Base-by-base conservation (phyloP, 2,329 filamentous ascomycete species). In the Ophiocordyceps camponoti-rufipedis region DNA sequence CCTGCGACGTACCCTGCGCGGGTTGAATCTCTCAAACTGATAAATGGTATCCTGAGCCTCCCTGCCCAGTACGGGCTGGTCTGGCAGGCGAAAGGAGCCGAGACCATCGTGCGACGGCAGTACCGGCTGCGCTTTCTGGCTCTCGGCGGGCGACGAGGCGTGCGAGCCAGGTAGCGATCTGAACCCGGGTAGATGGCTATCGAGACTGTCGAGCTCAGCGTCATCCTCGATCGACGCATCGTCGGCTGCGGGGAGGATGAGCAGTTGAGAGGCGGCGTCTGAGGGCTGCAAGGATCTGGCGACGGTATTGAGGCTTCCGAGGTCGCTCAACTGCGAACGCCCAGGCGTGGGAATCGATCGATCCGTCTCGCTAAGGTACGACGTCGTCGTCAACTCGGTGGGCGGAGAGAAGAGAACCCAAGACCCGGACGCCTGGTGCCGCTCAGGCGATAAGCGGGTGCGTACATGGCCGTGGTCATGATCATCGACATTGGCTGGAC, bases 401-500 rank as follows among this genome's bases (percentile, higher is more conserved):
- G 72, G 71, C 2, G 85, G 85, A 8, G 87, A 85, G 68, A 98
- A 98, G 51, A 98, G 77, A 46, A 96, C 82, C 91, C 91, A 98
- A 74, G 94, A 89, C 62, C 91, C 82, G 12, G 85, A 82, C 52
- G 88, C 82, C 49, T 84, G 78, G 48, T 52, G 54, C 19, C 56
- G 55, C 43, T 63, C 62, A 33, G 59, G 52, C 48, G 52, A 44
- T 7, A 44, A 39, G 55, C 56, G 47, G 43, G 44, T 16, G 53
- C 51, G 44, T 47, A 46, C 45, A 23, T 62, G 60, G 29, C 62
- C 56, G 13, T 23, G 7, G 29, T n/a, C 31, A 11, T 33, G 23
- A 5, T 29, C 43, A 33, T 68, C 64, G 14, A 65, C 62, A 18
- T 58, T 59, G 45, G 62, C 59, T 3, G 64, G 56, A 28, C 65